These are phyloP conservation scores for Pouteria campechiana DNA, from an alignment of 179 eudicot species.

Conservation along the genomic window DNA sequence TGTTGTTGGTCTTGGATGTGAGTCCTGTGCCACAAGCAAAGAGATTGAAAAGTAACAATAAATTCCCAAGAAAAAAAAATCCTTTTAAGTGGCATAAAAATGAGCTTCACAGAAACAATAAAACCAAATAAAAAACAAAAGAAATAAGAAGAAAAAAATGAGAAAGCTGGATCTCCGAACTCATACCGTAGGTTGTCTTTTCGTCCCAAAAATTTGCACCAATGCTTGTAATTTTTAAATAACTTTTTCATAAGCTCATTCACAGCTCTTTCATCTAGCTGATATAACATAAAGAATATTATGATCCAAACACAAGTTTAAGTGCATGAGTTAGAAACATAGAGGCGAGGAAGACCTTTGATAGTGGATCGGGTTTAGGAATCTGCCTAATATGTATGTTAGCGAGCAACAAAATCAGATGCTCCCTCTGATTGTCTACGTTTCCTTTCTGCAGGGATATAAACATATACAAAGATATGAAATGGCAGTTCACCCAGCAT, in stretches of 20 bases:
- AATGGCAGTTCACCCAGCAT: too few relatives aligned
- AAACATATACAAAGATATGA: too few relatives aligned
- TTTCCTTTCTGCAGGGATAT: slow-evolving; percentile 60
- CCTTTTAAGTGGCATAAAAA: too few relatives aligned
- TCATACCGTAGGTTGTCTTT: slow-evolving; percentile 81
- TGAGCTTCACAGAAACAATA: too few relatives aligned
- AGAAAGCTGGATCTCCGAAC: neutral
- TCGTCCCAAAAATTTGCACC: slow-evolving; percentile 90
- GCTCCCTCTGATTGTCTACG: slow-evolving; percentile 88
- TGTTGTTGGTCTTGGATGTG: slow-evolving; percentile 60
- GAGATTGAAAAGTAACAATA: neutral
- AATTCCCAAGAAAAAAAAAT: neutral
- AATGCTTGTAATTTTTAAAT: slow-evolving; percentile 82
- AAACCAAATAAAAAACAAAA: neutral
- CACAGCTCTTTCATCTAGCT: slow-evolving; percentile 68
- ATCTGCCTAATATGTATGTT: slow-evolving; percentile 60
- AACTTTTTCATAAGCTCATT: slow-evolving; percentile 88
- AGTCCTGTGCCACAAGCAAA: neutral
- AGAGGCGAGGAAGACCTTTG: slow-evolving; percentile 46
- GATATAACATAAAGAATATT: slow-evolving; percentile 3
- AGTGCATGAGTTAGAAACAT: slow-evolving; percentile 3
- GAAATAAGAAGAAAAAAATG: neutral
- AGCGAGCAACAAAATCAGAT: slow-evolving; percentile 81
- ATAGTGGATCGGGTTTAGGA: slow-evolving; percentile 34
- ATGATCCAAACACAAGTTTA: neutral